phyloP scores from a whole-genome alignment of 228 moss, liverwort and hornwort genomes.

The Sphagnum magellanicum region DNA sequence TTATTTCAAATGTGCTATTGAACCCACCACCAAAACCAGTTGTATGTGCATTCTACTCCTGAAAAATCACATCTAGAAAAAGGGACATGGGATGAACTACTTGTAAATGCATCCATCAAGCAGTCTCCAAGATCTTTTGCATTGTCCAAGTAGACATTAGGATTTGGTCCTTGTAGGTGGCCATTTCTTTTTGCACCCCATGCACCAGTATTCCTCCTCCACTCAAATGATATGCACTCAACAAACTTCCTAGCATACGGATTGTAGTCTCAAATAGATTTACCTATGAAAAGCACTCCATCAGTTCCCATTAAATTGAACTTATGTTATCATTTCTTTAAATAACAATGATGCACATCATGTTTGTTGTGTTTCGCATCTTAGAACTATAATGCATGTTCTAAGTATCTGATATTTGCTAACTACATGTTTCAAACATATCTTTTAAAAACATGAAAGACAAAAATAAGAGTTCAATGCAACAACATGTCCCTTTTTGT shows the following conservation, averaged over 20 bases:
- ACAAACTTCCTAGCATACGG: slow-evolving; percentile 4
- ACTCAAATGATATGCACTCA: slow-evolving; percentile 81
- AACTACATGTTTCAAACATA: too few species aligned
- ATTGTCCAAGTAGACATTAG: slow-evolving; percentile 56
- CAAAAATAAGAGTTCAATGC: too few species aligned
- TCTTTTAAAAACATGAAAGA: too few species aligned
- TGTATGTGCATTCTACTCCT: slow-evolving; percentile 45
- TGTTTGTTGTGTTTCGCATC: too few species aligned
- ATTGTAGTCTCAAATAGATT: too few species aligned
- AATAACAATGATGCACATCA: too few species aligned
- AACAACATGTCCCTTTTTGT: too few species aligned
- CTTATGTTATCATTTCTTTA: too few species aligned
- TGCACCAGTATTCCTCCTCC: slow-evolving; percentile 23
- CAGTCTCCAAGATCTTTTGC: slow-evolving; percentile 89
- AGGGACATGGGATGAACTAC: slow-evolving; percentile 75
- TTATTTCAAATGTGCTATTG: slow-evolving; percentile 86
- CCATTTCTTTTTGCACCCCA: slow-evolving; percentile 34
- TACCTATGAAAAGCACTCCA: too few species aligned
- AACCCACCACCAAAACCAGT: slow-evolving; percentile 66
- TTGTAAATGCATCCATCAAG: slow-evolving; percentile 64
- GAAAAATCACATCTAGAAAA: slow-evolving; percentile 71
- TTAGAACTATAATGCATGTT: too few species aligned
- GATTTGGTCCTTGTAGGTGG: slow-evolving; percentile 37
- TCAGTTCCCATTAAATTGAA: too few species aligned
- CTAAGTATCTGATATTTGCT: too few species aligned